phyloP scores from a whole-genome alignment of 306 rosid species.

The Rosa multiflora region DNA sequence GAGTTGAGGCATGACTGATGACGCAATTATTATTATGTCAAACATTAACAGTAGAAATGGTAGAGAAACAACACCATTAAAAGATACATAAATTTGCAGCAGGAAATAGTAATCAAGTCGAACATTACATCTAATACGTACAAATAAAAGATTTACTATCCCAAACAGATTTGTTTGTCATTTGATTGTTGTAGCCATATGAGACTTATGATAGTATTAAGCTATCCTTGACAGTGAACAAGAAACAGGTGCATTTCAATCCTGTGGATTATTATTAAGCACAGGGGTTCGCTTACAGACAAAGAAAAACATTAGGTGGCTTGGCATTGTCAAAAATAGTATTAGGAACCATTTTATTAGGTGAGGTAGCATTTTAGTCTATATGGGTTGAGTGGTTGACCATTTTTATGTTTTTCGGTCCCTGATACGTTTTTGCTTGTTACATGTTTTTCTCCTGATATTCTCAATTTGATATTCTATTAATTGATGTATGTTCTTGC shows the following conservation, averaged over 20 bases:
- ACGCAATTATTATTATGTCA: too few species aligned
- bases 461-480: neutral
- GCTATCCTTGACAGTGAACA: neutral
- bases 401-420: neutral
- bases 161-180: neutral
- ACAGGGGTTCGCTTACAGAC: neutral
- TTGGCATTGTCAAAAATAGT: neutral
- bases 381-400: neutral
- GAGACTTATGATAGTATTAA: neutral
- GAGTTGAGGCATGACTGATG: too few species aligned
- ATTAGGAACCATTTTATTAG: slow-evolving; percentile 4
- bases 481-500: neutral
- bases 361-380: neutral
- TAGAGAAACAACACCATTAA: too few species aligned
- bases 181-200: slow-evolving; percentile 2
- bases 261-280: neutral
- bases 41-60: too few species aligned
- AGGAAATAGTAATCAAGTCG: too few species aligned
- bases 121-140: too few species aligned
- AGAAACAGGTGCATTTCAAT: too few species aligned
- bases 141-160: neutral
- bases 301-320: neutral
- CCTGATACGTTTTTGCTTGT: neutral
- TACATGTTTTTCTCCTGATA: neutral
- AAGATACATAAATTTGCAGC: too few species aligned